phyloP scores from a whole-genome alignment of 192 early-diverging fungal genomes.

The Backusella australiensis region DNA sequence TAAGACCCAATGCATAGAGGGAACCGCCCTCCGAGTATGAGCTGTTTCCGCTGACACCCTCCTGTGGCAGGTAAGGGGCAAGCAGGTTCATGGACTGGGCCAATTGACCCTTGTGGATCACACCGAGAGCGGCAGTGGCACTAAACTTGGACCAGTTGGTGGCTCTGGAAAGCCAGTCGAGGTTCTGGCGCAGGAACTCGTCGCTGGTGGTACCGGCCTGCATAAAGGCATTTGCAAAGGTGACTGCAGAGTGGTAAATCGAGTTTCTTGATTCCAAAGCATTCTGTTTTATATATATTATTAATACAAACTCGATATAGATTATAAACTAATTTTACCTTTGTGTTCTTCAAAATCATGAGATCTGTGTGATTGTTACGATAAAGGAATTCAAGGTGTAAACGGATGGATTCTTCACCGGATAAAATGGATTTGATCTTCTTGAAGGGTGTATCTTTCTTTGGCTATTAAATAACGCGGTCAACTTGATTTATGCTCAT shows the following conservation, averaged over 20 bases:
- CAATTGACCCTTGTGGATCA: slow-evolving; percentile 98
- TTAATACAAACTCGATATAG: too few relatives aligned
- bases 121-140: slow-evolving; percentile 95
- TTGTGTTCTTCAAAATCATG: slow-evolving; percentile 91
- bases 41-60: slow-evolving; percentile 77
- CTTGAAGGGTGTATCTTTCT: slow-evolving; percentile 31
- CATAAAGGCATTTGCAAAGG: slow-evolving; percentile 98
- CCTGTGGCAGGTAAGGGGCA: slow-evolving; percentile 92
- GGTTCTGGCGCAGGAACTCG: slow-evolving; percentile 94
- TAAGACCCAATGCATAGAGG: slow-evolving; percentile 95
- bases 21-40: slow-evolving; percentile 97
- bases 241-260: slow-evolving; percentile 92
- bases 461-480: background rate
- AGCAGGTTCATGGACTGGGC: slow-evolving; percentile 79
- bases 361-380: slow-evolving; percentile 97
- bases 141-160: slow-evolving; percentile 99
- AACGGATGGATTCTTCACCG: slow-evolving; percentile 87
- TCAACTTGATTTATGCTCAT: slow-evolving; percentile 7
- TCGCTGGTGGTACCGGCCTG: slow-evolving; percentile 97
- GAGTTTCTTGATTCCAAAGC: slow-evolving; percentile 89
- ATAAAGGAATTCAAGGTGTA: slow-evolving; percentile 94
- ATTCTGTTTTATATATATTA: slow-evolving; percentile 45
- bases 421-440: slow-evolving; percentile 81
- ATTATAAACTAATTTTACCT: slow-evolving; percentile 37
- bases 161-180: slow-evolving; percentile 96